Evolutionary conservation across 805 yeast genomes (phyloP).

Genomic region (Candida taoyuanica): DNA sequence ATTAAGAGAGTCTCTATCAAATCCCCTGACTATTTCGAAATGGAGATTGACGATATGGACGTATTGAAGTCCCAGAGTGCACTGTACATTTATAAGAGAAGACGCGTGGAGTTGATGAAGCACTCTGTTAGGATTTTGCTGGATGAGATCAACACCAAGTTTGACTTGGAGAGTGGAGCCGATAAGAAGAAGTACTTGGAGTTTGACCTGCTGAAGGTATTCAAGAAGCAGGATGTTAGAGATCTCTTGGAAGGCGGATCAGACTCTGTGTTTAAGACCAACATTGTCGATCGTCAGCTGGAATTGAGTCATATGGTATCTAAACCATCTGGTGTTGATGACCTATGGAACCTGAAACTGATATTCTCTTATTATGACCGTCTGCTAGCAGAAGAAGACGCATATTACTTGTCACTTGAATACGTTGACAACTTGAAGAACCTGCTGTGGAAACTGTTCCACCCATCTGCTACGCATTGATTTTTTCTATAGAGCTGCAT

Average conservation of each 20-base stretch:
- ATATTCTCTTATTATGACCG: slow-evolving; percentile 58
- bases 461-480: neutral
- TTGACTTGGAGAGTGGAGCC: slow-evolving; percentile 10
- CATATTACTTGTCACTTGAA: slow-evolving; percentile 41
- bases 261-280: slow-evolving; percentile 29
- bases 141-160: slow-evolving; percentile 19
- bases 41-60: slow-evolving; percentile 36
- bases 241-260: slow-evolving; percentile 12
- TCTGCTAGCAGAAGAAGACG: slow-evolving; percentile 29
- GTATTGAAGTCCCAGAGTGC: slow-evolving; percentile 27
- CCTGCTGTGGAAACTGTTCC: slow-evolving; percentile 31
- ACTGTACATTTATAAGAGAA: slow-evolving; percentile 48
- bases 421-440: slow-evolving; percentile 51
- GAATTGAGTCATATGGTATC: slow-evolving; percentile 43
- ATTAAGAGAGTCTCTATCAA: slow-evolving; percentile 45
- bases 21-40: slow-evolving; percentile 47
- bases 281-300: slow-evolving; percentile 50
- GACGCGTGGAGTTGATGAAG: slow-evolving; percentile 27
- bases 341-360: slow-evolving; percentile 58
- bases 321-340: slow-evolving; percentile 42
- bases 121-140: slow-evolving; percentile 31
- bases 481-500: neutral
- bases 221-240: slow-evolving; percentile 19
- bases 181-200: slow-evolving; percentile 8
- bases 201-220: slow-evolving; percentile 13